These are phyloP conservation scores for Ganoderma multipileum DNA, from an alignment of 1,284 basidiomycete genomes.

Conservation along the genomic window DNA sequence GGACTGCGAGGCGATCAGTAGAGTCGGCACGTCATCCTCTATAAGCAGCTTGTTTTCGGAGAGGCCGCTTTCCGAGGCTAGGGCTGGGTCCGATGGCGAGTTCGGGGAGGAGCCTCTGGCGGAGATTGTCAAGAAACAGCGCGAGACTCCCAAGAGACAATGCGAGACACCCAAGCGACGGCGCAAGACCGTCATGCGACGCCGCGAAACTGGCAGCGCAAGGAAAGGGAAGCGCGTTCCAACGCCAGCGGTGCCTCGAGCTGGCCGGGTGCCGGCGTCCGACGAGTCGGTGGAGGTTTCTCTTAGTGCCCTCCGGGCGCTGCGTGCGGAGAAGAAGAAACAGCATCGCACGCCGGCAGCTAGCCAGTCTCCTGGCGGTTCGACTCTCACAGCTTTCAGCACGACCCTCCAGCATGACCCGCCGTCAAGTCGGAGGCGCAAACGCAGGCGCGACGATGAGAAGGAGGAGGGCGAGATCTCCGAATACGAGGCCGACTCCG, in stretches of 20 bases:
- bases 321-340: background rate
- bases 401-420: background rate
- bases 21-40: background rate
- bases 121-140: background rate
- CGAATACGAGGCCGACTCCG: background rate
- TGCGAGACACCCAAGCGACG: no score
- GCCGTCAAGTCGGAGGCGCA: background rate
- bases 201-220: background rate
- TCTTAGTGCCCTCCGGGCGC: background rate
- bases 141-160: no score
- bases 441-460: background rate
- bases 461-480: constrained; percentile 8
- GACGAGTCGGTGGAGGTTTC: background rate
- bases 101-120: background rate
- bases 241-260: background rate
- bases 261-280: no score
- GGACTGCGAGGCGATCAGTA: background rate
- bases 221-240: background rate
- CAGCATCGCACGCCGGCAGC: background rate
- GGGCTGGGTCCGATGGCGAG: background rate
- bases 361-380: no score
- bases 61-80: background rate
- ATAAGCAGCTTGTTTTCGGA: background rate
- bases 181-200: background rate
- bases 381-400: no score